Base-by-base conservation (phyloP, 176 grass and related monocot genomes). In the Lolium multiflorum region DNA sequence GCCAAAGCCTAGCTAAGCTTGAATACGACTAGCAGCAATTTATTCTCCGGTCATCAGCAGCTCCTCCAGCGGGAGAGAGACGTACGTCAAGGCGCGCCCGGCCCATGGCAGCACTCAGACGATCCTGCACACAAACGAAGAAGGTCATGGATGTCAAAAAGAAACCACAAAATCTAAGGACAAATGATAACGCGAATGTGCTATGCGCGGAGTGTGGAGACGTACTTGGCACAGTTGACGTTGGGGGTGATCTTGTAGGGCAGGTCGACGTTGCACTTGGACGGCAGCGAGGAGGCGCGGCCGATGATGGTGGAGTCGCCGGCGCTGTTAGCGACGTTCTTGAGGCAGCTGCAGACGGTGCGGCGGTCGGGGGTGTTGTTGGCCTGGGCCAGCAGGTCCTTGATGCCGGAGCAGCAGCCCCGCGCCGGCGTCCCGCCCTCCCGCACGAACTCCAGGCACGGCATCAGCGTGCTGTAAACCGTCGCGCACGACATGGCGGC, bases 401-500 rank as follows among this genome's bases (percentile, higher is more conserved):
- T 84, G 56, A 88, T 90, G 80, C 91, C 91, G 81, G 24, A 24
- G 85, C 91, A 93, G 88, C 91, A 93, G 0, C 8, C 16, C 20
- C 48, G 47, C 3, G 88, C n/a, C 1, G 87, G 76, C 78, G 48
- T 22, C 1, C 91, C 81, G 81, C 91, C 88, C 20, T 17, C 18
- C 72, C 78, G 88, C 35, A 91, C 88, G 85, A 14, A 93, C 62
- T 66, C 47, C 37, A 88, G 71, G 91, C 91, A 93, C 57, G 88
- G 91, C 81, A 93, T 87, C 81, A 93, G 77, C 17, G 73, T 70
- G 87, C n/a, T 87, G 81, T 90, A 90, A 85, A 93, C 91, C 12
- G 59, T 1, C 16, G 28, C 49, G 85, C 88, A 93, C 11, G 88
- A 61, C 6, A 91, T 78, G 13, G 44, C 91, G 3, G 81, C 81